Evolutionary conservation across 257 asterid species (phyloP), one percentile per base, ranked within the genome.

Genomic region (Solanum chaucha): DNA sequence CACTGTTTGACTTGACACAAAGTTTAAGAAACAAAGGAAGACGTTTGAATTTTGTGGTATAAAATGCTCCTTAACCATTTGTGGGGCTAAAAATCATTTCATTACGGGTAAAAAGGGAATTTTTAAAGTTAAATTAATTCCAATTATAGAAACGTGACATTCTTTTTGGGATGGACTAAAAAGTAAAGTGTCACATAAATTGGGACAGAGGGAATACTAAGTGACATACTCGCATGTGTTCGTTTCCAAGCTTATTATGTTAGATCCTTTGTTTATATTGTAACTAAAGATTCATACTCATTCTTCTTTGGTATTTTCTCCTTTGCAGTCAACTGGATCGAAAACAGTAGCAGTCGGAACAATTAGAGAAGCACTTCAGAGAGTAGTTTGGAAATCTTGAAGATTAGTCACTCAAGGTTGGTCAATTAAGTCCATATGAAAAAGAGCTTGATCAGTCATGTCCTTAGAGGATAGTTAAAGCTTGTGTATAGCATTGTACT

Each of bases 341-440:
- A 95, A 91, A 92, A 89, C 90, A 70, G 87, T 94, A 86, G 90
- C 99, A 68, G 90, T 92, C 9, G 88, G 87, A 80, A 90, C 86
- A 87, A 93, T 95, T 92, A 93, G 88, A 89, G 95, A 93, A 86
- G 96, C 94, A 77, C 86, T 97, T 88, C 95, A 91, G 90, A 92
- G 88, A 87, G 90, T 92, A 58, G 87, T 92, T 77, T 68, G 81
- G 83, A 92, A 93, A 87, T 80, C 89, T 40, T 86, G 82, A 86
- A 44, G 72, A 72, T 67, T 59, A 83, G 75, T 84, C 61, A 65
- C 36, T 84, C 22, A 67, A 67, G 75, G 46, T 44, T 78, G 84
- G 84, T 78, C 65, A 78, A 26, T 44, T 44, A 44, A 8, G 65
- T 46, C 84, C 65, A 78, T 78, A 6, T 78, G 84, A 44, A 78